These are phyloP conservation scores for Favolaschia claudopus DNA, from an alignment of 768 basidiomycete species.

Conservation along the genomic window DNA sequence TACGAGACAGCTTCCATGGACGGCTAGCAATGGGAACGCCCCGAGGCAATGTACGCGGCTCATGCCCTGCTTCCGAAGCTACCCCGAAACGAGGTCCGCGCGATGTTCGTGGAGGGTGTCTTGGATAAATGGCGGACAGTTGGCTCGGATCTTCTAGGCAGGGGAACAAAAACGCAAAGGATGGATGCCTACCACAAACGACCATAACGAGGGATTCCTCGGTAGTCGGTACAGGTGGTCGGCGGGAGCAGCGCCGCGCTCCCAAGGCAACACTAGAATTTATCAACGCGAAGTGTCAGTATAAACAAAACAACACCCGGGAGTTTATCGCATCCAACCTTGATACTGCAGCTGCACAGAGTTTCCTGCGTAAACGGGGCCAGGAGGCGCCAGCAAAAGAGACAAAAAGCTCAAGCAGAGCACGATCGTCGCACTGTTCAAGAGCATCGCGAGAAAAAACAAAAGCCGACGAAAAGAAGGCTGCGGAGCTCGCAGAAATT, in stretches of 20 bases:
- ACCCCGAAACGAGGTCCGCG: not conserved
- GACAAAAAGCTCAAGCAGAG: not conserved
- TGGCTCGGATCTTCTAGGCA: not conserved
- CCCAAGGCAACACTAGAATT: slow-evolving; percentile 8
- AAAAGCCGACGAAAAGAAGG: not conserved
- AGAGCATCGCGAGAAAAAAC: not conserved
- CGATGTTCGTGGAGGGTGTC: slow-evolving; percentile 19
- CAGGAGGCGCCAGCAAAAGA: not conserved
- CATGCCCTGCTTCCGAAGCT: not conserved
- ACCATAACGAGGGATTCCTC: slow-evolving; percentile 20
- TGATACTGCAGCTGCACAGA: not conserved
- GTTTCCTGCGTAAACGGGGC: not conserved
- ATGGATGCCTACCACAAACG: slow-evolving; percentile 8
- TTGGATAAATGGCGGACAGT: slow-evolving; percentile 20
- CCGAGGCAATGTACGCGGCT: slow-evolving; percentile 10
- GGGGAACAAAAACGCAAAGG: not conserved
- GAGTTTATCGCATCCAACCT: not conserved
- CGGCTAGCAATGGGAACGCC: slow-evolving; percentile 12
- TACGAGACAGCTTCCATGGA: slow-evolving; percentile 8
- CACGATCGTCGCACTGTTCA: not conserved
- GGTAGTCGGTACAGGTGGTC: slow-evolving; percentile 33
- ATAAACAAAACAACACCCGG: slow-evolving; percentile 7
- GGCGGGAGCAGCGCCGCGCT: not conserved
- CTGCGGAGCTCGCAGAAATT: not conserved
- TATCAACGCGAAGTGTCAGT: slow-evolving; percentile 9